phyloP scores from a whole-genome alignment of 2,329 filamentous ascomycete genomes.

The Leptographium galeiforme region DNA sequence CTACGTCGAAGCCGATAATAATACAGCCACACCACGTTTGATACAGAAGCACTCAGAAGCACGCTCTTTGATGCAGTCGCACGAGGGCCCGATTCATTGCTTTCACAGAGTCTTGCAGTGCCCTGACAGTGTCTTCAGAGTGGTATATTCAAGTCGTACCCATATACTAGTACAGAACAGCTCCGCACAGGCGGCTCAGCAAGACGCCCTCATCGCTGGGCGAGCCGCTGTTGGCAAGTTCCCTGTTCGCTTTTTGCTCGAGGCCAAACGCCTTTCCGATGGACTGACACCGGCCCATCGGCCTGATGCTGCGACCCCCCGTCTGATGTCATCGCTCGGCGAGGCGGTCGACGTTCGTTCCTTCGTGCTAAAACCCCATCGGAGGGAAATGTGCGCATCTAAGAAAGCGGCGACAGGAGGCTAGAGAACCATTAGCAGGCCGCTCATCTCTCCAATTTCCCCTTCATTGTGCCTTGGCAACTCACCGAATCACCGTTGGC shows the following conservation, averaged over 20 bases:
- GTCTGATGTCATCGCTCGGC: not conserved
- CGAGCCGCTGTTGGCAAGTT: no score
- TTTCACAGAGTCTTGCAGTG: not conserved
- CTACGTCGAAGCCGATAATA: no score
- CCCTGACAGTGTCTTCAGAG: not conserved
- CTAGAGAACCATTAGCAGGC: slow-evolving; percentile 20
- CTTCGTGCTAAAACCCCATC: not conserved
- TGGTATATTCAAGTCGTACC: slow-evolving; percentile 7
- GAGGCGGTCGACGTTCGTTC: not conserved
- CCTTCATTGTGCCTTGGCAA: no score
- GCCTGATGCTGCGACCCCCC: not conserved
- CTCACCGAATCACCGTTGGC: slow-evolving; percentile 54
- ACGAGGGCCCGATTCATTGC: no score
- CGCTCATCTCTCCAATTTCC: no score
- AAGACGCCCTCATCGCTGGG: not conserved
- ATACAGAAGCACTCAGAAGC: no score
- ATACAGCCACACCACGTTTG: not conserved
- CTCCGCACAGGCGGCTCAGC: not conserved
- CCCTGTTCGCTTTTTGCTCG: not conserved
- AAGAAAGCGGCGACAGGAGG: slow-evolving; percentile 52
- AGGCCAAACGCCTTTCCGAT: not conserved
- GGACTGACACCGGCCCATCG: not conserved
- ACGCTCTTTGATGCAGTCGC: no score
- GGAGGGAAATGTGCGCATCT: slow-evolving; percentile 14
- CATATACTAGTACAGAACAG: slow-evolving; percentile 7